A percentile compares a stretch with the other conserved stretches of the same genome.
Evolutionary conservation across 2,329 filamentous ascomycete genomes (phyloP).

Genomic region (Cordyceps militaris): DNA sequence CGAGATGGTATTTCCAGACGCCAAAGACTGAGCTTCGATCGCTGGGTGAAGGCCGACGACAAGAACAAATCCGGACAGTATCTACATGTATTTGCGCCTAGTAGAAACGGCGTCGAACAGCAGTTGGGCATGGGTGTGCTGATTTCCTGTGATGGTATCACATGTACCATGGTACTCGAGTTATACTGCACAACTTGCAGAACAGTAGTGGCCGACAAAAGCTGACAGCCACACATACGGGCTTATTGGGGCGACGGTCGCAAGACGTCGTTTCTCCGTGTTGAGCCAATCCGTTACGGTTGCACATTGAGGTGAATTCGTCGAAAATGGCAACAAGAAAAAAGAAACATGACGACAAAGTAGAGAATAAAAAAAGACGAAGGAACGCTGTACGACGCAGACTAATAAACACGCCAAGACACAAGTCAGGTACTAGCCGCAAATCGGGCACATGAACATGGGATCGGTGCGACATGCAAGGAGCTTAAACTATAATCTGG

Average conservation of each 20-base stretch:
- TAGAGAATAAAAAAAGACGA: too few relatives aligned
- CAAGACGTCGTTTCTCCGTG: background rate
- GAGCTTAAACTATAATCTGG: background rate
- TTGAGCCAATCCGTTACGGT: slow-evolving; percentile 24
- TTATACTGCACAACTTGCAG: background rate
- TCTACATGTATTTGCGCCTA: background rate
- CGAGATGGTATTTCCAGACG: background rate
- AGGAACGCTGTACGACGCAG: background rate
- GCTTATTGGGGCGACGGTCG: background rate
- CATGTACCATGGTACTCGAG: background rate
- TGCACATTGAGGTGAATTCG: background rate
- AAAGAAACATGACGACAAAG: background rate
- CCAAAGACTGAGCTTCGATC: background rate
- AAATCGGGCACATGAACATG: background rate
- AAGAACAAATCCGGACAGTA: background rate
- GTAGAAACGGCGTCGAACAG: background rate
- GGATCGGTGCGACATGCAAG: slow-evolving; percentile 7
- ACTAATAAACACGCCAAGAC: background rate
- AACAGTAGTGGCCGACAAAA: background rate
- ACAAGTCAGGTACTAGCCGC: background rate
- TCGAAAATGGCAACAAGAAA: background rate
- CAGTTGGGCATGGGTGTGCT: background rate
- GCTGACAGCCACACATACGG: background rate
- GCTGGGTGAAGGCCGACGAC: background rate
- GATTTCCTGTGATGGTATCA: background rate